Base-by-base conservation (phyloP, 2,329 filamentous ascomycete genomes). In the Lachnellula subtilissima region DNA sequence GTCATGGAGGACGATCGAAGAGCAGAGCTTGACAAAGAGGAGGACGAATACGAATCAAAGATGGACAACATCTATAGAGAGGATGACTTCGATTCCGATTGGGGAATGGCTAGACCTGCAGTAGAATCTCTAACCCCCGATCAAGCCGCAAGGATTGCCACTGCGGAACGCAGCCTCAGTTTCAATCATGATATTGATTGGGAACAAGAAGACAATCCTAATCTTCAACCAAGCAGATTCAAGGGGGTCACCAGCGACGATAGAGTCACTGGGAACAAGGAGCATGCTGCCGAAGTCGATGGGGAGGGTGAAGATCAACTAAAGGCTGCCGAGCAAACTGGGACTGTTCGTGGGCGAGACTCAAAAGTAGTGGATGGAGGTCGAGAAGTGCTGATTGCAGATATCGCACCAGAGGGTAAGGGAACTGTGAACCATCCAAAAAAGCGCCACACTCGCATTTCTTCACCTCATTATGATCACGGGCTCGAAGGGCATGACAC, bases 301-400 rank as follows among this genome's bases (percentile, higher is more conserved):
- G 92, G 93, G 0, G 83, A 86, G 56, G 91, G 91, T 1, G 67
- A 77, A 4, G 93, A 97, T 69, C 84, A 86, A 53, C 89, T 92
- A 84, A 85, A 84, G 59, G 75, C 75, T 23, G 82, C 88, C 19
- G 78, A 86, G 61, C 74, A 81, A 58, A 76, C 79, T 36, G 86
- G 85, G 2, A 67, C 81, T 23, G 83, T 83, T 49, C 76, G 77
- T 40, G 88, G 83, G 3, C 83, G 89, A 52, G 91, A 95, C 70
- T 88, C 90, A 0, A 77, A 84, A 22, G 75, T 93, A 19, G 73
- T 88, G 46, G 77, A 81, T 55, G 80, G 84, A 47, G 79, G 83
- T 15, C 83, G 82, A 48, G 92, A 97, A 70, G 83, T 92, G 6
- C 77, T 97, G 25, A 69, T 89, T 17, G 80, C 83, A 35, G 78